Evolutionary conservation across 1,284 basidiomycete species (phyloP).

Genomic region (Mycosarcoma maydis): DNA sequence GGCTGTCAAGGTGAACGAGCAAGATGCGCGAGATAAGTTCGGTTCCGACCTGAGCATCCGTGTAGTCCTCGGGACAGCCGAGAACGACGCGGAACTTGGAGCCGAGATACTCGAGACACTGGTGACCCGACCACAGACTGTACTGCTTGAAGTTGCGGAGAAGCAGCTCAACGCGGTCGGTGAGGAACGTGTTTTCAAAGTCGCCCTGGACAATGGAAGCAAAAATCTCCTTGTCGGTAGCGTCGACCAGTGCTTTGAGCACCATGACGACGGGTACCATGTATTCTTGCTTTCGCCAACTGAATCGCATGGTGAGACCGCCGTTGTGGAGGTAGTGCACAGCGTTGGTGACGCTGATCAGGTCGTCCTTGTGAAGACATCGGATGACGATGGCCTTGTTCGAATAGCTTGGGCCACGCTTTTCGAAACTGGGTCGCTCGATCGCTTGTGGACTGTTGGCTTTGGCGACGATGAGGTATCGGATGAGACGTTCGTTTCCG

Average conservation of each 20-base stretch:
- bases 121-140: conserved; percentile 82
- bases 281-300: conserved; percentile 98
- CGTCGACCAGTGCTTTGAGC: conserved; percentile 88
- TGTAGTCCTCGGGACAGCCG: conserved; percentile 91
- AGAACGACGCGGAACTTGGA: conserved; percentile 96
- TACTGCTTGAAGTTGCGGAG: conserved; percentile 90
- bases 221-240: conserved; percentile 97
- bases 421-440: conserved; percentile 84
- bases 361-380: conserved; percentile 74
- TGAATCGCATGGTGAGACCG: conserved; percentile 92
- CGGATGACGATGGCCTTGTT: conserved; percentile 94
- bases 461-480: conserved; percentile 90
- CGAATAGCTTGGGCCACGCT: conserved; percentile 94
- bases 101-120: conserved; percentile 95
- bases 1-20: conserved; percentile 86
- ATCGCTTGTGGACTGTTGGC: conserved; percentile 90
- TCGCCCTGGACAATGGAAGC: conserved; percentile 97
- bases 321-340: conserved; percentile 97
- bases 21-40: conserved; percentile 88
- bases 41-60: conserved; percentile 81
- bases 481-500: conserved; percentile 97
- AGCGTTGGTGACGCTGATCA: conserved; percentile 78
- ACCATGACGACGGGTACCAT: conserved; percentile 97
- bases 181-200: conserved; percentile 95
- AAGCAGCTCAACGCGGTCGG: conserved; percentile 97